These are phyloP conservation scores for Penicillium paxilli DNA, from an alignment of 495 filamentous ascomycete species.

Conservation along the genomic window DNA sequence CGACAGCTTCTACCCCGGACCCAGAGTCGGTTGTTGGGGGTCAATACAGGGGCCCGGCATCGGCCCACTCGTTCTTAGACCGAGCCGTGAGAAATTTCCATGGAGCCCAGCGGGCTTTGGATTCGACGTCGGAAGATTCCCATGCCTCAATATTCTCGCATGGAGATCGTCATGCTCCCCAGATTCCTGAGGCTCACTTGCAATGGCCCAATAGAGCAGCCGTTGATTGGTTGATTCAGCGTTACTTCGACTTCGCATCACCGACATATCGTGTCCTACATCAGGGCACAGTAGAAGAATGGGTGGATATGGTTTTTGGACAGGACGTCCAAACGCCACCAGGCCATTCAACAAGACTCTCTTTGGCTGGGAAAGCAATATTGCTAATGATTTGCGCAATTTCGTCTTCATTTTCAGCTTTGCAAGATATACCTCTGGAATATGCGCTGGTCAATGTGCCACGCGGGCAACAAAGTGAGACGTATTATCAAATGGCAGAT, in stretches of 20 bases:
- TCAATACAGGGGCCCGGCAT: conserved; percentile 28
- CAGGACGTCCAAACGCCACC: not conserved
- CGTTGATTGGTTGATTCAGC: conserved; percentile 18
- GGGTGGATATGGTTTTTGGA: conserved; percentile 14
- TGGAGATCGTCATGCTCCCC: conserved; percentile 22
- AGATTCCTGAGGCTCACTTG: conserved; percentile 12
- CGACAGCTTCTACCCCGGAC: conserved; percentile 2
- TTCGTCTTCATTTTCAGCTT: conserved; percentile 17
- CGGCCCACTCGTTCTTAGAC: conserved; percentile 28
- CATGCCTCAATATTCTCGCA: conserved; percentile 23
- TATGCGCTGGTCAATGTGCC: conserved; percentile 7
- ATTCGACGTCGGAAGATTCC: conserved; percentile 1
- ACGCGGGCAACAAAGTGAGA: conserved; percentile 21
- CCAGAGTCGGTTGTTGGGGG: conserved; percentile 9
- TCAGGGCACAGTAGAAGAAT: conserved; percentile 21
- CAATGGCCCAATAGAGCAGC: conserved; percentile 20
- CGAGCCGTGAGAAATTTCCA: conserved; percentile 18
- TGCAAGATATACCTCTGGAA: conserved; percentile 10
- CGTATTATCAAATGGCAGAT: conserved; percentile 26
- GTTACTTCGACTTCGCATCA: conserved; percentile 35
- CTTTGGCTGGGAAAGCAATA: conserved; percentile 8
- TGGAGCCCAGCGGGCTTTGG: not conserved
- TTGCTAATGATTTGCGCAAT: conserved; percentile 24
- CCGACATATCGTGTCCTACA: conserved; percentile 32
- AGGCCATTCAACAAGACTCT: not conserved